These are phyloP conservation scores for Pichia sp. DNA, from an alignment of 1,139 yeast genomes.

Conservation along the genomic window DNA sequence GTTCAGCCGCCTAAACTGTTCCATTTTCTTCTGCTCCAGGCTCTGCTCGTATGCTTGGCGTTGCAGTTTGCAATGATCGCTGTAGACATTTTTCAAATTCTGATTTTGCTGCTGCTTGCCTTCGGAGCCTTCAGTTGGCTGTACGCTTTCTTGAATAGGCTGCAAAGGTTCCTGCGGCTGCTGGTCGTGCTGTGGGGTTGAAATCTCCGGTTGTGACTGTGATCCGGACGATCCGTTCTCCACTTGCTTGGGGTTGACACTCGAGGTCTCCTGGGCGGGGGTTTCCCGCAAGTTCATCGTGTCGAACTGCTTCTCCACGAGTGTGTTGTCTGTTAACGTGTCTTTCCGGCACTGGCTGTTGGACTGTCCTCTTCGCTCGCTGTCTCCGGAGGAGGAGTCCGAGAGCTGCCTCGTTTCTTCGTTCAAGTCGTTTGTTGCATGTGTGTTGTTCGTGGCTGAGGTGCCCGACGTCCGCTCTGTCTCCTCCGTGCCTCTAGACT, in stretches of 20 bases:
- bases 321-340: background rate
- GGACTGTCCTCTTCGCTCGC: background rate
- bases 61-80: background rate
- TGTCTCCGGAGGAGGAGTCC: slow-evolving; percentile 5
- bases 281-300: background rate
- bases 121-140: background rate
- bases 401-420: slow-evolving; percentile 12
- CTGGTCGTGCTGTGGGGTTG: background rate
- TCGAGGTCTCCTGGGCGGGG: too few species aligned
- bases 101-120: background rate
- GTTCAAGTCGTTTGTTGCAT: background rate
- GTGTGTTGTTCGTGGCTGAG: background rate
- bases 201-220: background rate
- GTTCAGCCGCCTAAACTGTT: slow-evolving; percentile 11
- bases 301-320: background rate
- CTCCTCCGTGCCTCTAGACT: background rate
- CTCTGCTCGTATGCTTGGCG: slow-evolving; percentile 10
- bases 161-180: background rate
- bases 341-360: background rate
- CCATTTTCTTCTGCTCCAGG: slow-evolving; percentile 15
- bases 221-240: background rate
- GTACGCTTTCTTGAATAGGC: background rate
- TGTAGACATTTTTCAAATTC: too few species aligned
- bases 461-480: background rate
- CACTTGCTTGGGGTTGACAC: too few species aligned